A percentile compares a stretch with the other conserved stretches of the same genome.
Evolutionary conservation across 768 basidiomycete species (phyloP).

Genomic region (Termitomyces sp.): DNA sequence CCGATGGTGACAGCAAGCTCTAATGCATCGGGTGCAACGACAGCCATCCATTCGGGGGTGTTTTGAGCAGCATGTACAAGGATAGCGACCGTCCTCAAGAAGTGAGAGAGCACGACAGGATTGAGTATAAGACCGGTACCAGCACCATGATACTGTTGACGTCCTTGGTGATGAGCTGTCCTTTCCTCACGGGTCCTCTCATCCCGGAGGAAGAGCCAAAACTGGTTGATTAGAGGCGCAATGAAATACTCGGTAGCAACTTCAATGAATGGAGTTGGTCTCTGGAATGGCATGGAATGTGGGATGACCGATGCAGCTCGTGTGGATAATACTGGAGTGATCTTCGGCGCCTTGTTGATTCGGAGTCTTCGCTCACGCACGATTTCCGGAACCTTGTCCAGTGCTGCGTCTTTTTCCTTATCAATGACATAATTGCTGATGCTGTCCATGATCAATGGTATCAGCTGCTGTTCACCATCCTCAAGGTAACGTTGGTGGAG

Average conservation of each 20-base stretch:
- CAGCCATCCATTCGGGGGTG: constrained; percentile 72
- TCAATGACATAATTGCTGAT: constrained; percentile 62
- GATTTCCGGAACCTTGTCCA: constrained; percentile 52
- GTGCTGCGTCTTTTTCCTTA: constrained; percentile 46
- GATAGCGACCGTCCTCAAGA: constrained; percentile 70
- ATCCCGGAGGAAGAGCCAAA: constrained; percentile 91
- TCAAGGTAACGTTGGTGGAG: constrained; percentile 68
- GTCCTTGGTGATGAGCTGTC: constrained; percentile 48
- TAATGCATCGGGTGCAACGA: constrained; percentile 77
- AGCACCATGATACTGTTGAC: constrained; percentile 59
- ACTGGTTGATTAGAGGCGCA: constrained; percentile 85
- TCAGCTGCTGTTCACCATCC: constrained; percentile 29
- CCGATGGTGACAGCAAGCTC: constrained; percentile 83
- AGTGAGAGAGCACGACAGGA: constrained; percentile 69
- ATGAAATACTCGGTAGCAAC: constrained; percentile 88
- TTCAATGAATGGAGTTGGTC: constrained; percentile 45
- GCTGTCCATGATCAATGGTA: constrained; percentile 56
- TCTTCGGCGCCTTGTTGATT: constrained; percentile 41
- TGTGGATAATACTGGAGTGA: constrained; percentile 35
- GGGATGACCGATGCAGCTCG: background rate
- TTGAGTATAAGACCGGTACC: constrained; percentile 82
- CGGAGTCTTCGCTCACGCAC: constrained; percentile 72
- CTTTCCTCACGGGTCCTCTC: constrained; percentile 73
- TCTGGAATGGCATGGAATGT: constrained; percentile 4
- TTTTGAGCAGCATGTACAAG: constrained; percentile 80